Conservation (phyloP, 805 yeast species). For the Debaryomyces hansenii region DNA sequence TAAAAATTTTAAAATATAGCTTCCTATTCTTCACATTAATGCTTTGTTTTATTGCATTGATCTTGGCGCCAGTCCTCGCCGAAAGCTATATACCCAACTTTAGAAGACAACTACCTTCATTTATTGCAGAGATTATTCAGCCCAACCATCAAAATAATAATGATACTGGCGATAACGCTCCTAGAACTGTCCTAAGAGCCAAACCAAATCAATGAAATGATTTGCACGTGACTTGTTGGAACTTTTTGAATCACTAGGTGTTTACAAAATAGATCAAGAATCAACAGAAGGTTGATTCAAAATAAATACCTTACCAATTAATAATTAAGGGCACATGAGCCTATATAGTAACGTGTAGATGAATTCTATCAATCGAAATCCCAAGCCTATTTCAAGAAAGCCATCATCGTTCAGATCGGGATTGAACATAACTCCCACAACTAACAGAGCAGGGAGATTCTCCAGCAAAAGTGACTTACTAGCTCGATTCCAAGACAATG, state of each 20-base stretch:
- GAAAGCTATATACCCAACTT: conserved; percentile 13
- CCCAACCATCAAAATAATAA: conserved; percentile 62
- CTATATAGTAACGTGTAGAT: background rate
- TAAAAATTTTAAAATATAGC: conserved; percentile 43
- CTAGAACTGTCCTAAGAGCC: conserved; percentile 40
- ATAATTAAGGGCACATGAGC: background rate
- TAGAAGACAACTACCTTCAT: conserved; percentile 15
- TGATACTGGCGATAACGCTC: conserved; percentile 63
- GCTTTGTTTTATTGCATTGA: conserved; percentile 35
- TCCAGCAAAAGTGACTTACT: conserved; percentile 20
- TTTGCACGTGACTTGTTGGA: conserved; percentile 5
- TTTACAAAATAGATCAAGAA: background rate
- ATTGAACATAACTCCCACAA: conserved; percentile 1
- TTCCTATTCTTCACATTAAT: conserved; percentile 45
- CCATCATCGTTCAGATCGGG: conserved; percentile 6
- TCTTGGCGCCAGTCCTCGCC: conserved; percentile 50
- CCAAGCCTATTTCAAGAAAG: conserved; percentile 7
- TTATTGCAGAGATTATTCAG: conserved; percentile 42
- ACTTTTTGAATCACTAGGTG: background rate
- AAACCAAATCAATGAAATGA: conserved; percentile 18
- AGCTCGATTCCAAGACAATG: conserved; percentile 18
- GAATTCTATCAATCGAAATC: conserved; percentile 6
- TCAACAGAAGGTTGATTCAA: background rate
- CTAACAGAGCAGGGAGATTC: conserved; percentile 8
- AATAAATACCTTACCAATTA: background rate